Conservation (phyloP, 2,329 filamentous ascomycete species). For the Aureobasidium sp. region DNA sequence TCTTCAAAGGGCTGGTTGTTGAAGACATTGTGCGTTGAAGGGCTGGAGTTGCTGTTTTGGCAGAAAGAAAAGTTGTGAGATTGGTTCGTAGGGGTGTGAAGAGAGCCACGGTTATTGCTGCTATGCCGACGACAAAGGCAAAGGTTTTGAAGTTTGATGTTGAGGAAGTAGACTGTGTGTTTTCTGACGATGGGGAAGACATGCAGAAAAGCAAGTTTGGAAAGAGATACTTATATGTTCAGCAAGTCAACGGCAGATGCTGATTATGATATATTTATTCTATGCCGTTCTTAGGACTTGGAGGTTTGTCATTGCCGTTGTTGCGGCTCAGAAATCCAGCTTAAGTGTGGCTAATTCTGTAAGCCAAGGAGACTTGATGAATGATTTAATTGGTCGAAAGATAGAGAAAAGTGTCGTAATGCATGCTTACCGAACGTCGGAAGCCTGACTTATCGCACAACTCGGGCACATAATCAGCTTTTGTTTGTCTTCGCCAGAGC, state of each 20-base stretch:
- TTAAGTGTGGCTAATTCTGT: neutral
- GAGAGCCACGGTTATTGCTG: constrained; percentile 40
- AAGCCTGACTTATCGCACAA: neutral
- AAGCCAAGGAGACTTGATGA: neutral
- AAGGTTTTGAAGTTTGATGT: constrained; percentile 19
- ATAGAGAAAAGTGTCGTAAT: neutral
- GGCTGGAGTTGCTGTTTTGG: constrained; percentile 17
- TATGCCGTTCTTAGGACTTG: neutral
- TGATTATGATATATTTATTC: constrained; percentile 9
- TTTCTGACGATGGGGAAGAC: constrained; percentile 14
- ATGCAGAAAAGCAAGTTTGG: constrained; percentile 9
- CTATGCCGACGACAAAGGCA: constrained; percentile 24
- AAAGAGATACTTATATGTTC: neutral
- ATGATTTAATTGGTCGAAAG: neutral
- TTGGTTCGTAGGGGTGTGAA: constrained; percentile 30
- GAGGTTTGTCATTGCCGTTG: constrained; percentile 7
- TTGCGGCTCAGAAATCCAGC: neutral
- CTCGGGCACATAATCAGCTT: neutral
- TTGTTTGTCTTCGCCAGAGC: neutral
- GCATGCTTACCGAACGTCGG: neutral
- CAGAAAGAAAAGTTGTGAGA: constrained; percentile 25
- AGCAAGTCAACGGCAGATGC: neutral
- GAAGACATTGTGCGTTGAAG: constrained; percentile 16
- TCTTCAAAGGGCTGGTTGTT: constrained; percentile 37
- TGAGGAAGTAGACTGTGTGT: constrained; percentile 3